Evolutionary conservation across 306 rosid species (phyloP).

Genomic region (Pterocarpus santalinus): DNA sequence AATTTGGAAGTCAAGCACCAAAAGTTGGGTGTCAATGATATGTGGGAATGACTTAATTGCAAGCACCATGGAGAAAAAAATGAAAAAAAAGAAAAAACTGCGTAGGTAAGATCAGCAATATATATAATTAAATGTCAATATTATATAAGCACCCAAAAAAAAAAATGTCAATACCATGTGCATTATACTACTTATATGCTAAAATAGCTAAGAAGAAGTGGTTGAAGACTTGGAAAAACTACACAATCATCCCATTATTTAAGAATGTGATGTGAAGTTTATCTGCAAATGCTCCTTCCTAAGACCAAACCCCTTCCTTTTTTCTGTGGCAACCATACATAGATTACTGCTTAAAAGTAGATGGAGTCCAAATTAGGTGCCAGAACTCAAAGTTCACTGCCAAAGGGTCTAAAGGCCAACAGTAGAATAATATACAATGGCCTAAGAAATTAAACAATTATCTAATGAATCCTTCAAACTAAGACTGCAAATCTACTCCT

Average conservation of each 20-base stretch:
- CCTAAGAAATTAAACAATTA: not conserved
- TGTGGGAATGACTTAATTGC: constrained; percentile 20
- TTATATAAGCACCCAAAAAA: not conserved
- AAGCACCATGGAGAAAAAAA: constrained; percentile 2
- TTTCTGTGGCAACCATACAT: not conserved
- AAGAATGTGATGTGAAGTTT: constrained; percentile 51
- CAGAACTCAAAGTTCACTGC: not conserved
- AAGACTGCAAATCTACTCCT: not conserved
- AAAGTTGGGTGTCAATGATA: constrained; percentile 1
- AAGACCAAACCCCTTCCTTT: not conserved
- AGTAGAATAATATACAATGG: not conserved
- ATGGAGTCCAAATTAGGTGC: constrained; percentile 15
- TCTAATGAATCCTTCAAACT: not conserved
- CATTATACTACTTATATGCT: constrained; percentile 21
- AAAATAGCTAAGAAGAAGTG: not conserved
- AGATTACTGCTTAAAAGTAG: not conserved
- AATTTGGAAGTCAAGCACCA: constrained; percentile 20
- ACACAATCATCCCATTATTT: constrained; percentile 25
- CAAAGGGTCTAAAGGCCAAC: not conserved
- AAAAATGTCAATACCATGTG: not conserved
- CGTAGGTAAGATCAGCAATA: constrained; percentile 23
- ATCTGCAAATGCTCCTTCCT: constrained; percentile 21
- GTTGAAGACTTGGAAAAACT: constrained; percentile 27
- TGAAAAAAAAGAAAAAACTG: not conserved
- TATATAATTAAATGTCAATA: constrained; percentile 18